phyloP scores from a whole-genome alignment of 2,329 filamentous ascomycete species.

The Colletotrichum sp. region DNA sequence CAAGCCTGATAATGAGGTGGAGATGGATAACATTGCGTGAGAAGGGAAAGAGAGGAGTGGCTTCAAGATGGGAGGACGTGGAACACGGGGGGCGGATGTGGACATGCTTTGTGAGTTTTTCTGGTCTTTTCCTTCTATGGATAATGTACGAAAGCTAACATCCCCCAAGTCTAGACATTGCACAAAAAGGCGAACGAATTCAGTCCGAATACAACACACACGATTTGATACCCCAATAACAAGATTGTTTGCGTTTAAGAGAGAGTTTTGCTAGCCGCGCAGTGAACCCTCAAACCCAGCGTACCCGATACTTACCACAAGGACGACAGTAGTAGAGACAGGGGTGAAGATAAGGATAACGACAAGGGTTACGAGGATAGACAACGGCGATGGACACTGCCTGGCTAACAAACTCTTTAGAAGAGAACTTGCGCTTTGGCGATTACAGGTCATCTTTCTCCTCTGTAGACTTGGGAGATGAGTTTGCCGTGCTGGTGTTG shows the following conservation, averaged over 20 bases:
- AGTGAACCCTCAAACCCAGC: too few species aligned
- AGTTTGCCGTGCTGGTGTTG: fast-evolving
- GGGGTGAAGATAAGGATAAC: fast-evolving
- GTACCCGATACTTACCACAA: too few species aligned
- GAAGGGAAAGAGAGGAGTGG: neutral
- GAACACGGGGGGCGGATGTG: neutral
- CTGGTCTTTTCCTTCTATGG: neutral
- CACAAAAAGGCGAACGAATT: neutral
- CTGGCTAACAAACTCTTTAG: too few species aligned
- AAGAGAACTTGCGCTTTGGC: neutral
- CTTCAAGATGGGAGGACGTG: neutral
- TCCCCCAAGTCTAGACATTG: neutral
- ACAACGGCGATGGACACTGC: too few species aligned
- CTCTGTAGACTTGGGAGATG: neutral
- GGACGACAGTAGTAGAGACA: too few species aligned
- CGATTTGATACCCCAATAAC: constrained; percentile 16
- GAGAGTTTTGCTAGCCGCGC: too few species aligned
- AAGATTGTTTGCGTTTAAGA: neutral
- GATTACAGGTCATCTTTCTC: neutral
- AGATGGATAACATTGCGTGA: constrained; percentile 10
- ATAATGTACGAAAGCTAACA: neutral
- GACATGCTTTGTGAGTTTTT: constrained; percentile 13
- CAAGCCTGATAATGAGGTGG: neutral
- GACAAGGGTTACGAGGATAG: too few species aligned
- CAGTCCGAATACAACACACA: constrained; percentile 2